Conservation (phyloP, 208 protist genomes). For the Acanthamoeba sp. region DNA sequence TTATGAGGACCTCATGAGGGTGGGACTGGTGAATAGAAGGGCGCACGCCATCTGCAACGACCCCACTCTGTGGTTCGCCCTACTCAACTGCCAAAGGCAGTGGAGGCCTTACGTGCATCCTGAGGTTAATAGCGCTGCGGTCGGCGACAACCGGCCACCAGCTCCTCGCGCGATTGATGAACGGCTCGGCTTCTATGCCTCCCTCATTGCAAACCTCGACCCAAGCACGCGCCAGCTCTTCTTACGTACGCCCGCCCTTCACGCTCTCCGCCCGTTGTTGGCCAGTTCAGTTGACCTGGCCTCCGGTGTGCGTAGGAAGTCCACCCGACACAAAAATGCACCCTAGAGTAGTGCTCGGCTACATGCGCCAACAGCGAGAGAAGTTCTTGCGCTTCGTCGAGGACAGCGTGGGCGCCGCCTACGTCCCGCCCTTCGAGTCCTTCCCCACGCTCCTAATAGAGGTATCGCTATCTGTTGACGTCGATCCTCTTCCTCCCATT, state of each 20-base stretch:
- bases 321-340: not conserved
- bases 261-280: not conserved
- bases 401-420: slow-evolving; percentile 27
- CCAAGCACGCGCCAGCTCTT: not conserved
- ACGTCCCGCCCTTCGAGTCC: slow-evolving; percentile 32
- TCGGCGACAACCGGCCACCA: not conserved
- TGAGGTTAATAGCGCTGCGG: not conserved
- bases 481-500: too few relatives aligned
- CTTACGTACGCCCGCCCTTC: not conserved
- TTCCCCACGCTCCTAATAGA: slow-evolving; percentile 42
- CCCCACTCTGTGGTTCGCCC: not conserved
- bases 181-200: slow-evolving; percentile 46
- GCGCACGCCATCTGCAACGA: slow-evolving; percentile 38
- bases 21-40: slow-evolving; percentile 32
- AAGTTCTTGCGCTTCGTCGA: slow-evolving; percentile 5
- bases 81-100: not conserved
- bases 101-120: not conserved
- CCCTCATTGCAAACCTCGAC: not conserved
- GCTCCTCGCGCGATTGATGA: not conserved
- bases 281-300: not conserved
- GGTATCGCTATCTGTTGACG: too few relatives aligned
- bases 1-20: slow-evolving; percentile 11
- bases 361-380: not conserved
- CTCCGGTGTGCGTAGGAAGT: not conserved
- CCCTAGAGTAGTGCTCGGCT: not conserved